phyloP scores from a whole-genome alignment of 768 basidiomycete genomes.

The Coprinellus micaceus region DNA sequence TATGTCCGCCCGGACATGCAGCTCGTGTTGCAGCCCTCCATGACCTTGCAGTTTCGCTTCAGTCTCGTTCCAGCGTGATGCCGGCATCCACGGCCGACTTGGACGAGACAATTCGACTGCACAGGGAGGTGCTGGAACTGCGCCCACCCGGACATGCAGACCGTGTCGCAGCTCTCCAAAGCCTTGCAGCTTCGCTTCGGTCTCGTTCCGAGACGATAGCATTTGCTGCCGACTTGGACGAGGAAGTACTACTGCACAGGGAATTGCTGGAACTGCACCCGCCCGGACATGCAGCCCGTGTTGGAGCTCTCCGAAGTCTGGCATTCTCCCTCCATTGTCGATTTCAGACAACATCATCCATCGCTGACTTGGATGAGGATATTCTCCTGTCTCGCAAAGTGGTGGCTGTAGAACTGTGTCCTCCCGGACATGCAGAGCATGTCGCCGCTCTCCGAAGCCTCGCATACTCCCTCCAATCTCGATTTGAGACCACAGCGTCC shows the following conservation, averaged over 20 bases:
- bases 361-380: background rate
- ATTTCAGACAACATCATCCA: constrained; percentile 11
- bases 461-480: too few species aligned
- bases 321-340: constrained; percentile 6
- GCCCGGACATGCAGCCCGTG: constrained; percentile 12
- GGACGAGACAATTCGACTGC: too few species aligned
- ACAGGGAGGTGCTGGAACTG: too few species aligned
- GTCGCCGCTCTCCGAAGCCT: background rate
- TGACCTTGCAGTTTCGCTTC: too few species aligned
- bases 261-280: constrained; percentile 13
- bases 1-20: too few species aligned
- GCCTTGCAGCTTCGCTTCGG: too few species aligned
- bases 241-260: constrained; percentile 9
- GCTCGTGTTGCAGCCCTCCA: too few species aligned
- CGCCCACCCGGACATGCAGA: background rate
- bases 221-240: constrained; percentile 9
- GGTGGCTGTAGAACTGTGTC: constrained; percentile 8
- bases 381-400: constrained; percentile 12
- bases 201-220: too few species aligned
- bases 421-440: constrained; percentile 13
- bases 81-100: too few species aligned
- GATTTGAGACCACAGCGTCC: too few species aligned
- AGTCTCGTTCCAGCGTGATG: too few species aligned
- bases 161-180: too few species aligned
- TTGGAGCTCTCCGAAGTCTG: constrained; percentile 5